Base-by-base conservation (phyloP, 371 early-diverging fungal genomes). In the Mucor sp. region DNA sequence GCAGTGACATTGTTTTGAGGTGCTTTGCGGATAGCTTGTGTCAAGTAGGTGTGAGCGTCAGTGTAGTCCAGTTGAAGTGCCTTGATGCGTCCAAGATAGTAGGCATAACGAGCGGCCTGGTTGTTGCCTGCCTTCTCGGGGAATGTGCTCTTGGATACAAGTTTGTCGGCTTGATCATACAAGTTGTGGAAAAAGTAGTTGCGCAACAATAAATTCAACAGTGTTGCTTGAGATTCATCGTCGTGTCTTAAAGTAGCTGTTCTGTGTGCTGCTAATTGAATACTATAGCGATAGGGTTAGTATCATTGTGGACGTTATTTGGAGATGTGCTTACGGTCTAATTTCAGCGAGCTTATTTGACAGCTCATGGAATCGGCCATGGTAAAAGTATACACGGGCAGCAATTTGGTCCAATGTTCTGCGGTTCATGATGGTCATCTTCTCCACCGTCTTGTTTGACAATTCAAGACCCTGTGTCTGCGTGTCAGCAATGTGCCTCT, bases 61-160 rank as follows among this genome's bases (percentile, higher is more conserved):
- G 97, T 93, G 80, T 99, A 99, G 70, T 97, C 97, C 37, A 97
- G 89, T 81, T 97, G 96, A 67, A 98, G 89, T 25, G 98, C 98
- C 80, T 95, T 93, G 75, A 97, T 96, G 58, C 95, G 92, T 39
- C 95, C 95, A 30, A 94, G 83, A 71, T 98, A 98, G 76, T 96
- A 99, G 81, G 96, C 92, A 80, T 97, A 95, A 66, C 98, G 90
- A 33, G 97, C 97, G 32, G 92, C 88, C 74, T 97, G 95, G 71
- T 91, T 94, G 86, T 97, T 97, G 55, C 91, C 90, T 11, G 95
- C 97, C 44, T 86, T 85, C 63, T 95, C 93, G 0, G 99, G 98
- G 83, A 96, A 97, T 4, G 87, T 84, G 25, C 95, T 87, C 85
- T 97, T 97, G 39, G 94, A 91, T 0, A 95, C 92, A 60, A 99